phyloP scores from a whole-genome alignment of 2,329 filamentous ascomycete genomes.

The Trichoderma atroviride region DNA sequence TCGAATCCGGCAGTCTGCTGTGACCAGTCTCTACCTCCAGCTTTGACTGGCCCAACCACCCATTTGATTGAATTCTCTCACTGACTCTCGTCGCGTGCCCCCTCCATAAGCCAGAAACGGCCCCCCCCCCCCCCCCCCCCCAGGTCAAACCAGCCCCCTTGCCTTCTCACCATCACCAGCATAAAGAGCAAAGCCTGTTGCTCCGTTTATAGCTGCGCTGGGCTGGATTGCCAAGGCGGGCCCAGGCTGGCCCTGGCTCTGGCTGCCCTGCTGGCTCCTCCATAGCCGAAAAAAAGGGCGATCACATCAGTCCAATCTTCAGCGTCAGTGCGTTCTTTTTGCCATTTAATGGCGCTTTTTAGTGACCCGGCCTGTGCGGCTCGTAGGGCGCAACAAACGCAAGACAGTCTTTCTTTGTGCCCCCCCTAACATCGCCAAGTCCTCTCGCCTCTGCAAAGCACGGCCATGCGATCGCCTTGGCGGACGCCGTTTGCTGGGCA shows the following conservation, averaged over 20 bases:
- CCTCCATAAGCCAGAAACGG: background rate
- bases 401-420: background rate
- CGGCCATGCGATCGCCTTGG: slow-evolving; percentile 16
- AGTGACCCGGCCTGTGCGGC: slow-evolving; percentile 3
- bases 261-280: background rate
- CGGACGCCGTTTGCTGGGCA: background rate
- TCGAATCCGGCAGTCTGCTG: background rate
- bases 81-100: background rate
- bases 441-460: background rate
- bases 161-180: background rate
- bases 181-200: background rate
- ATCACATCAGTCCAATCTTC: background rate
- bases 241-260: background rate
- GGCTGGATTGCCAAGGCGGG: background rate
- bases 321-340: background rate
- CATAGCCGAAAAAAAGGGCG: background rate
- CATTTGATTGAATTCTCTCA: background rate
- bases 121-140: too few relatives aligned
- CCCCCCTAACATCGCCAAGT: slow-evolving; percentile 23
- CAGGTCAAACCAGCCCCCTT: background rate
- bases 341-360: slow-evolving; percentile 7
- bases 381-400: background rate
- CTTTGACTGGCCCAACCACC: background rate
- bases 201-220: background rate
- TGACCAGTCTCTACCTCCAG: background rate